Percentiles rank a stretch among this genome's conserved stretches.
Conservation (phyloP, 2,329 filamentous ascomycete species). For the Sporothrix humicola region DNA sequence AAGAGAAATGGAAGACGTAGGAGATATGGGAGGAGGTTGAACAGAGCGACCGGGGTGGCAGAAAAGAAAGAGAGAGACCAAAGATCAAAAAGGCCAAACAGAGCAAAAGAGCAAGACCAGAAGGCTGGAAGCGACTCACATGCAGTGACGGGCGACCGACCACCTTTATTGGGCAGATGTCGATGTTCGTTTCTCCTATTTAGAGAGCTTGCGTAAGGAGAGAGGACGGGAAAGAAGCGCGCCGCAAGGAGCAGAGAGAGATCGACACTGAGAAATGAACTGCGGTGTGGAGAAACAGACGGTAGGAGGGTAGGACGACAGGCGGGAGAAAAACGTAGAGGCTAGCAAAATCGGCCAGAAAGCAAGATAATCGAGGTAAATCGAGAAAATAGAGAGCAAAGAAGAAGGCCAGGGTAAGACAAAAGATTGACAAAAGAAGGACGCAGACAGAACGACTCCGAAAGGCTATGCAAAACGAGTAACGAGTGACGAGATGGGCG, state of each 20-base stretch:
- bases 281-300: conserved; percentile 17
- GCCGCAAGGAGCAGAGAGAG: conserved; percentile 20
- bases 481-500: conserved; percentile 8
- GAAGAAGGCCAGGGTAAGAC: background rate
- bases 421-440: conserved; percentile 17
- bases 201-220: conserved; percentile 11
- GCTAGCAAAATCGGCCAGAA: conserved; percentile 18
- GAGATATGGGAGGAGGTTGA: background rate
- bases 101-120: background rate
- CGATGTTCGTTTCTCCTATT: conserved; percentile 3
- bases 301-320: background rate
- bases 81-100: conserved; percentile 8
- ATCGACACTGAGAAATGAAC: conserved; percentile 29
- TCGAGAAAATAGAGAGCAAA: background rate
- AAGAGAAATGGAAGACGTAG: background rate
- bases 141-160: conserved; percentile 8
- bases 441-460: background rate
- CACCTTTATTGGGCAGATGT: conserved; percentile 18
- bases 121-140: conserved; percentile 25
- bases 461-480: conserved; percentile 9
- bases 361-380: conserved; percentile 18
- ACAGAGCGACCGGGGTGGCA: background rate
- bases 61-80: too few species aligned
- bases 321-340: background rate
- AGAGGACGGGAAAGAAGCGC: background rate